Evolutionary conservation across 371 early-diverging fungal species (phyloP).

Genomic region (Circinella umbellata): DNA sequence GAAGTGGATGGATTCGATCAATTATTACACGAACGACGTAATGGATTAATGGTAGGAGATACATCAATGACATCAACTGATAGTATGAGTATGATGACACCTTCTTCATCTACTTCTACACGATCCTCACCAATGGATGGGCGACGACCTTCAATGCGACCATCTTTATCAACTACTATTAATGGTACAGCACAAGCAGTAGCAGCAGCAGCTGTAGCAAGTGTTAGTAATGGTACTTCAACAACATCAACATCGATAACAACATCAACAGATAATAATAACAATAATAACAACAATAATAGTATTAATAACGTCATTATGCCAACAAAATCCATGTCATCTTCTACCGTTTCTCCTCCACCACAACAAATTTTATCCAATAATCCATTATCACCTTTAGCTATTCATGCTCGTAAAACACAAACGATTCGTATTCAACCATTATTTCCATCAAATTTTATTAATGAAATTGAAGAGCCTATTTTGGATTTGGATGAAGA

Average conservation of each 20-base stretch:
- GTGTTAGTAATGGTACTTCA: background rate
- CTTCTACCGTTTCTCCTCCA: conserved; percentile 1
- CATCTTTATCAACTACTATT: conserved; percentile 22
- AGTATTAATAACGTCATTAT: conserved; percentile 10
- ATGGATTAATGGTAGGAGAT: conserved; percentile 48
- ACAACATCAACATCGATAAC: no score
- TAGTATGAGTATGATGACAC: background rate
- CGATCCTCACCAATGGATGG: background rate
- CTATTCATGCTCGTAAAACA: conserved; percentile 48
- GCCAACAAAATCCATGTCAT: conserved; percentile 3
- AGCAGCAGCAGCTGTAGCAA: conserved; percentile 11
- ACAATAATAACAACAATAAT: background rate
- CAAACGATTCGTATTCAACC: conserved; percentile 58
- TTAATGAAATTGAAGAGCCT: conserved; percentile 52
- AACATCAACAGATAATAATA: no score
- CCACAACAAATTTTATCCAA: conserved; percentile 8
- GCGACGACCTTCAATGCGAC: conserved; percentile 10
- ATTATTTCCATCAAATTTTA: conserved; percentile 62
- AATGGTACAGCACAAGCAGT: conserved; percentile 24
- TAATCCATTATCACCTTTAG: conserved; percentile 45
- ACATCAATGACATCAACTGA: background rate
- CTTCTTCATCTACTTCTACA: conserved; percentile 20
- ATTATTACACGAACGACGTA: conserved; percentile 60
- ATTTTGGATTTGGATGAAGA: conserved; percentile 46
- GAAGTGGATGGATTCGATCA: conserved; percentile 63